Base-by-base conservation (phyloP, 208 protist genomes). In the Acanthamoeba sp. region DNA sequence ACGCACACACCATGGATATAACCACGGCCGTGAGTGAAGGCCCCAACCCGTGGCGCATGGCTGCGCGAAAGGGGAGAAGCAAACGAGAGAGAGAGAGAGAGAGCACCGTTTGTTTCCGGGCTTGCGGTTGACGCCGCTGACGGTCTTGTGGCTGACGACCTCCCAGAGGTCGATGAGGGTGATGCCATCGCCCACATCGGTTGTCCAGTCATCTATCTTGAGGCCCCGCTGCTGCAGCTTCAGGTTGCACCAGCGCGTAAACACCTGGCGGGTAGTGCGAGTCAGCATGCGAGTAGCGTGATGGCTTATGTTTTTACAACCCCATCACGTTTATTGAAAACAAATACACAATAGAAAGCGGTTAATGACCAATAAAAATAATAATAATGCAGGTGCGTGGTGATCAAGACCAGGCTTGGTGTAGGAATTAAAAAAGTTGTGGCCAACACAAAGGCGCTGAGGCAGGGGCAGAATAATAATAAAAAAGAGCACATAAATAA, bases 41-140 rank as follows among this genome's bases (percentile, higher is more conserved):
- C n/a, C n/a, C n/a, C n/a, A n/a, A n/a, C n/a, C n/a, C n/a, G n/a
- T n/a, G n/a, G n/a, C n/a, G n/a, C n/a, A n/a, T n/a, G n/a, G n/a
- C n/a, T n/a, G n/a, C n/a, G 1, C 38, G 18, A 27, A 50, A 27
- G 16, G 6, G 36, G 20, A 40, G 34, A 12, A 14, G 29, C n/a
- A n/a, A 76, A 40, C 7, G 64, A 76, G 14, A 38, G 16, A 16
- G 6, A 27, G 16, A 80, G 6, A 12, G 52, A 18, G 18, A 27
- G 52, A 18, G 69, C 22, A 80, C 69, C 73, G 38, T 24, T 84
- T 84, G 45, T 90, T 90, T 27, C 82, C 82, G 18, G 82, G 82
- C 45, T 90, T 90, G 82, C 40, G 82, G 82, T 90, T 90, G 82
- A 45, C 82, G 52, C 82, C 82, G 18, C 36, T 57, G 24, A 55